phyloP scores from a whole-genome alignment of 257 asterid genomes.

The Buddleja alternifolia region DNA sequence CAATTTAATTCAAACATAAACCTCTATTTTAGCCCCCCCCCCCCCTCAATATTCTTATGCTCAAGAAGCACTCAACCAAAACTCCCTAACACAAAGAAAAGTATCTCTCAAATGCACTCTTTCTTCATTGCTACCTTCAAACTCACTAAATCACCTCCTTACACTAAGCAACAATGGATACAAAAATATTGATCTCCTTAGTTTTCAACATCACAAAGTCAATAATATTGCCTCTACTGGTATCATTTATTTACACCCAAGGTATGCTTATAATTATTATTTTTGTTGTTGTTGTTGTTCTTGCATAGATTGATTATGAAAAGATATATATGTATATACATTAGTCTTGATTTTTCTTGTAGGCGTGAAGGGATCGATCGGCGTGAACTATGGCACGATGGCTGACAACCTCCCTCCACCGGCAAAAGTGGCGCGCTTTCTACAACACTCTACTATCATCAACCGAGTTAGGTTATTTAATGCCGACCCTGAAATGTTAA shows the following conservation, averaged over 20 bases:
- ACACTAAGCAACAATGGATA: conserved; percentile 26
- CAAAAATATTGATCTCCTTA: background rate
- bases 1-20: too few species aligned
- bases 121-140: conserved; percentile 16
- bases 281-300: background rate
- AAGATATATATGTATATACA: background rate
- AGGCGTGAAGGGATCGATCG: conserved; percentile 51
- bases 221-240: conserved; percentile 30
- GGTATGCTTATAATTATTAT: conserved; percentile 36
- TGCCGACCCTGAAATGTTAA: conserved; percentile 47
- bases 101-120: conserved; percentile 34
- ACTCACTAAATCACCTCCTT: conserved; percentile 5
- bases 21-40: too few species aligned
- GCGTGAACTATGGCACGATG: conserved; percentile 29
- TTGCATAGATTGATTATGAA: too few species aligned
- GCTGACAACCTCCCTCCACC: conserved; percentile 46
- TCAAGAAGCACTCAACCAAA: too few species aligned
- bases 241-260: conserved; percentile 24
- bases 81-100: conserved; percentile 37
- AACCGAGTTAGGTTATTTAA: conserved; percentile 55
- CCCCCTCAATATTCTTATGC: too few species aligned
- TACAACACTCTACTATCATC: conserved; percentile 50
- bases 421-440: conserved; percentile 47
- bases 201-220: background rate
- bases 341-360: conserved; percentile 5